These are phyloP conservation scores for Zea luxurians DNA, from an alignment of 176 grass and related monocot species.

Conservation along the genomic window DNA sequence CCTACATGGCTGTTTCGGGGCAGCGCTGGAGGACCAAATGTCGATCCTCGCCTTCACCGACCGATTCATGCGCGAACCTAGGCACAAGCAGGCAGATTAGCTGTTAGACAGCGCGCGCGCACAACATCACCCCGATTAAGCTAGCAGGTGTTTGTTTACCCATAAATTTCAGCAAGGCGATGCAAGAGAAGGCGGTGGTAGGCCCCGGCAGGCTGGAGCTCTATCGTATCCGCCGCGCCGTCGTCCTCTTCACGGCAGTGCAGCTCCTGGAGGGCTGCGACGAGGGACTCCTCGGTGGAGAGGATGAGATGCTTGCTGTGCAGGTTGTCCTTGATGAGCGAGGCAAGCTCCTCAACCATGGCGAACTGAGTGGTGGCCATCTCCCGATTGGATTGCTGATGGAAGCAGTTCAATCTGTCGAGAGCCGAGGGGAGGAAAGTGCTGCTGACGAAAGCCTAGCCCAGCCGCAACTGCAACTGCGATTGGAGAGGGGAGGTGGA, in stretches of 20 bases:
- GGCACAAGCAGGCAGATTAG: background rate
- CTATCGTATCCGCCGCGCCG: conserved; percentile 33
- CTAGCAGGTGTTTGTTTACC: conserved; percentile 36
- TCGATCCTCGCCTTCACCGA: conserved; percentile 78
- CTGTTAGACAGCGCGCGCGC: background rate
- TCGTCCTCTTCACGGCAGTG: conserved; percentile 5
- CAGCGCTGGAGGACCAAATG: conserved; percentile 79
- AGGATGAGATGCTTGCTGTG: conserved; percentile 95
- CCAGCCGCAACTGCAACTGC: background rate
- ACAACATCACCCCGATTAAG: background rate
- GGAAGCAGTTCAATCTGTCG: background rate
- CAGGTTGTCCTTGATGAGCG: conserved; percentile 91
- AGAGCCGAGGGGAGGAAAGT: background rate
- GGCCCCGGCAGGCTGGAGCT: conserved; percentile 75
- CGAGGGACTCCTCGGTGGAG: conserved; percentile 69
- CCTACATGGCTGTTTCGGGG: conserved; percentile 93
- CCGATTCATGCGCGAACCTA: conserved; percentile 90
- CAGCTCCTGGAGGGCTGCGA: conserved; percentile 53
- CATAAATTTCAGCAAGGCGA: conserved; percentile 90
- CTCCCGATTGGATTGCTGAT: background rate
- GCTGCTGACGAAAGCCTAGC: conserved; percentile 7
- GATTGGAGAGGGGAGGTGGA: background rate
- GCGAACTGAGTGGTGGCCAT: conserved; percentile 68
- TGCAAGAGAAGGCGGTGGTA: conserved; percentile 91
- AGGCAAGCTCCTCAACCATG: conserved; percentile 95